Percentiles rank a stretch among this genome's conserved stretches.
Evolutionary conservation across 2,329 filamentous ascomycete genomes (phyloP).

Genomic region (Amauroascus niger): DNA sequence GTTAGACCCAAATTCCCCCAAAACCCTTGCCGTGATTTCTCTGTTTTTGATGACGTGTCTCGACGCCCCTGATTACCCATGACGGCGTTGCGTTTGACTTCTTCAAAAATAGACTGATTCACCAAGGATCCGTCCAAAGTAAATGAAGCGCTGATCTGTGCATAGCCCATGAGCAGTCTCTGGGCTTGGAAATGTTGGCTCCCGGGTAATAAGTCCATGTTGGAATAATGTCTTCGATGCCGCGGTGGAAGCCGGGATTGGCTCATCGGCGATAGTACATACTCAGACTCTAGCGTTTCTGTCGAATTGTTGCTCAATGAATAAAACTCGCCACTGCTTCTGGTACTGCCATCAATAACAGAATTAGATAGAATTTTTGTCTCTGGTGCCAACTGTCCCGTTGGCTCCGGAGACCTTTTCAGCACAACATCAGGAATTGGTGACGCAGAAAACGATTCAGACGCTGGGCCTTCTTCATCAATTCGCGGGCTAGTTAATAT

Average conservation of each 20-base stretch:
- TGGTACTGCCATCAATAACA: constrained; percentile 57
- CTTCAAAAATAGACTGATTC: constrained; percentile 81
- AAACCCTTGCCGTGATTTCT: constrained; percentile 61
- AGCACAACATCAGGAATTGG: constrained; percentile 19
- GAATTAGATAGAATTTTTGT: constrained; percentile 40
- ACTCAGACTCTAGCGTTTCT: constrained; percentile 86
- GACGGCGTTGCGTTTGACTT: constrained; percentile 89
- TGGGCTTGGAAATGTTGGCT: constrained; percentile 40
- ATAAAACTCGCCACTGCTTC: constrained; percentile 92
- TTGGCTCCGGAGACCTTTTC: constrained; percentile 17
- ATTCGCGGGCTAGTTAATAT: constrained; percentile 1
- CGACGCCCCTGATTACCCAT: constrained; percentile 73
- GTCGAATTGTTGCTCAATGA: constrained; percentile 89
- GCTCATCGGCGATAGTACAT: constrained; percentile 44
- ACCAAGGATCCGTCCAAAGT: constrained; percentile 84
- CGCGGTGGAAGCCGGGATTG: constrained; percentile 44
- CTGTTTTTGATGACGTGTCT: constrained; percentile 58
- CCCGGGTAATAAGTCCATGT: constrained; percentile 25
- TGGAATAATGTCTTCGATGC: constrained; percentile 39
- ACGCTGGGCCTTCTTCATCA: not conserved
- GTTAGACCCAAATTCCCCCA: constrained; percentile 81
- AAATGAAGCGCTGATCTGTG: constrained; percentile 86
- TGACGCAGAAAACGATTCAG: not conserved
- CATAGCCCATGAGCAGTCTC: constrained; percentile 94
- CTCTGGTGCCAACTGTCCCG: constrained; percentile 30